phyloP scores from a whole-genome alignment of 352 stramenopile genomes.

The Phytophthora sp. region DNA sequence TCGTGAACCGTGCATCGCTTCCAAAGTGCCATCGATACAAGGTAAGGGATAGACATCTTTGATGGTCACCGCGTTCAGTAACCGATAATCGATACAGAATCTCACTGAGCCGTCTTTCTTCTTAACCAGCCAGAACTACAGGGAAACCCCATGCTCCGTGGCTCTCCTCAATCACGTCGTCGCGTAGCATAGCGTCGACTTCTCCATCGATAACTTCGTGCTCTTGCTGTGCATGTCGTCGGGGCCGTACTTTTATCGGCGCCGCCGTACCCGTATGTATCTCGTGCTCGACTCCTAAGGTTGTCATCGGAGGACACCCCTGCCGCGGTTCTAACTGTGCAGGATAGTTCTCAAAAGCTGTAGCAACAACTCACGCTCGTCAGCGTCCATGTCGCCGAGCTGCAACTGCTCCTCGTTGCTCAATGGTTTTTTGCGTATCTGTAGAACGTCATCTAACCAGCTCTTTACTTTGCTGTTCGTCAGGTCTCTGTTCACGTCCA shows the following conservation, averaged over 20 bases:
- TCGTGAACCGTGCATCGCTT: slow-evolving; percentile 6
- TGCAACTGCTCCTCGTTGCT: not conserved
- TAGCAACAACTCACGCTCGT: not conserved
- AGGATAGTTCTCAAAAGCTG: not conserved
- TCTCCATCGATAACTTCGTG: not conserved
- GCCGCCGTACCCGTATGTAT: not conserved
- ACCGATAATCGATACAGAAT: not conserved
- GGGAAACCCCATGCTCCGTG: not conserved
- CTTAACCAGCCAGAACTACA: not conserved
- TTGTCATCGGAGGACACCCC: not conserved
- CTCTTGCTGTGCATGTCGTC: not conserved
- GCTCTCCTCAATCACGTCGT: not conserved
- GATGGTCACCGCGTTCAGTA: not conserved
- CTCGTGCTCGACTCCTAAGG: not conserved
- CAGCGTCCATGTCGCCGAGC: too few relatives aligned
- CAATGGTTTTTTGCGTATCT: not conserved
- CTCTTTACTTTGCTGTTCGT: too few relatives aligned
- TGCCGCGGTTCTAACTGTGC: not conserved
- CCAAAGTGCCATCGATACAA: slow-evolving; percentile 29
- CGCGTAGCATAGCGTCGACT: not conserved
- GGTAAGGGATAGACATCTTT: slow-evolving; percentile 30
- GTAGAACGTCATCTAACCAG: too few relatives aligned
- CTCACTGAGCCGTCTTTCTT: not conserved
- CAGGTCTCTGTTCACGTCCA: too few relatives aligned
- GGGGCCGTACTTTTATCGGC: not conserved